phyloP scores from a whole-genome alignment of 495 filamentous ascomycete genomes.

The Aspergillus wentii region DNA sequence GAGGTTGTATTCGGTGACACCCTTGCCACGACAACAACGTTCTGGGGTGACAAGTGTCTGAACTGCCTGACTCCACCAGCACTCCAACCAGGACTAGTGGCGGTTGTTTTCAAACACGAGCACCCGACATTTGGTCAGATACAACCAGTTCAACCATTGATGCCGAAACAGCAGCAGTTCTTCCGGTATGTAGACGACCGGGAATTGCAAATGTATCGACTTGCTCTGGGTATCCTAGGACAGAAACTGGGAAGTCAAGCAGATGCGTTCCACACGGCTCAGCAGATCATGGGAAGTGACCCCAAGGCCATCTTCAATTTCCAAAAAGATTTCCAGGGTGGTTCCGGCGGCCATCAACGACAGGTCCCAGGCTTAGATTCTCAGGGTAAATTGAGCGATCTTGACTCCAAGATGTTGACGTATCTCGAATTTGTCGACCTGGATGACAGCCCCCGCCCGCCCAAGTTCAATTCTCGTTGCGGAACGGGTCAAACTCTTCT shows the following conservation, averaged over 20 bases:
- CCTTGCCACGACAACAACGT: constrained; percentile 73
- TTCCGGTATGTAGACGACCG: constrained; percentile 80
- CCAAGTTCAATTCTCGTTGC: constrained; percentile 58
- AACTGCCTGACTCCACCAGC: constrained; percentile 81
- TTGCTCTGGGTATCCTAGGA: constrained; percentile 43
- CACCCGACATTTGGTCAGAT: constrained; percentile 46
- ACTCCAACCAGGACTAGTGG: constrained; percentile 61
- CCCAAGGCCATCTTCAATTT: constrained; percentile 38
- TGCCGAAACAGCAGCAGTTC: constrained; percentile 51
- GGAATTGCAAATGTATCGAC: constrained; percentile 59
- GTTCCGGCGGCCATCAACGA: constrained; percentile 35
- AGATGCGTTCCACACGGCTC: constrained; percentile 46
- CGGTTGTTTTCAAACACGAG: constrained; percentile 67
- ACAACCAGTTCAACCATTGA: constrained; percentile 37
- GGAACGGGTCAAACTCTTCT: constrained; percentile 74
- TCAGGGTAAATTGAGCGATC: constrained; percentile 43
- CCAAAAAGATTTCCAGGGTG: constrained; percentile 41
- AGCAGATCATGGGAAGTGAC: constrained; percentile 47
- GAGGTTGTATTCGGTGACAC: constrained; percentile 83
- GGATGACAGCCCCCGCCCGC: constrained; percentile 62
- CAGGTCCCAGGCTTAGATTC: constrained; percentile 38
- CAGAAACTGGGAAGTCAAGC: constrained; percentile 44
- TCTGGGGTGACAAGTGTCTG: constrained; percentile 76
- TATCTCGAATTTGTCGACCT: constrained; percentile 75
- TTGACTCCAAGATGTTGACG: constrained; percentile 69